phyloP scores from a whole-genome alignment of 192 early-diverging fungal species.

The Thamnidium elegans region DNA sequence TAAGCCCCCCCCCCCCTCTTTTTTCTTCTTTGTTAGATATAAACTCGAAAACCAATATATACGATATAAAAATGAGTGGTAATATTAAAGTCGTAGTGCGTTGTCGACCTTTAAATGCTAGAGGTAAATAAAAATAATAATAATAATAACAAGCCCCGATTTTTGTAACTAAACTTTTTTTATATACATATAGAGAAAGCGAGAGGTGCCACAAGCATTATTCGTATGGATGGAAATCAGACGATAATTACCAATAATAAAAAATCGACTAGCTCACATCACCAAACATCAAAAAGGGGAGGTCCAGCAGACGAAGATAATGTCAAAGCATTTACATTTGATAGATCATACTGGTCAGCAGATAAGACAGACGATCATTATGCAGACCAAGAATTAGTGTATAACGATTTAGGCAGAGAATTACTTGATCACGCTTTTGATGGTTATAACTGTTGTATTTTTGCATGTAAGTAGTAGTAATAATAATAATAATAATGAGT shows the following conservation, averaged over 20 bases:
- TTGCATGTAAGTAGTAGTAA: constrained; percentile 70
- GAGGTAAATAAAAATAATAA: constrained; percentile 42
- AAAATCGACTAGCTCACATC: neutral
- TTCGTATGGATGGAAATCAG: constrained; percentile 67
- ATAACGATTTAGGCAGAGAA: constrained; percentile 70
- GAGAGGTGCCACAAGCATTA: constrained; percentile 60
- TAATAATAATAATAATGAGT: no score
- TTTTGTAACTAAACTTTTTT: neutral
- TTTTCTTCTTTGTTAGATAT: no score
- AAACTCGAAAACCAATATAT: no score
- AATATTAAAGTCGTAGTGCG: constrained; percentile 75
- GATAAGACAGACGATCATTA: constrained; percentile 54
- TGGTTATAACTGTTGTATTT: constrained; percentile 92
- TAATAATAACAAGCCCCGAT: neutral
- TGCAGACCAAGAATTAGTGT: constrained; percentile 74
- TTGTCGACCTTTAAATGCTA: constrained; percentile 70
- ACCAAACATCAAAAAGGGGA: neutral
- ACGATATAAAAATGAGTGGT: constrained; percentile 24
- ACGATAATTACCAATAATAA: constrained; percentile 48
- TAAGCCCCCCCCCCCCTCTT: no score
- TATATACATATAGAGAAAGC: constrained; percentile 28
- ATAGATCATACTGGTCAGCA: constrained; percentile 85
- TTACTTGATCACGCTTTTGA: constrained; percentile 82
- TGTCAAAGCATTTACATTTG: constrained; percentile 75
- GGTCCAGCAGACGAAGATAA: constrained; percentile 14